phyloP scores from a whole-genome alignment of 805 yeast species.

The Candida wancherniae region DNA sequence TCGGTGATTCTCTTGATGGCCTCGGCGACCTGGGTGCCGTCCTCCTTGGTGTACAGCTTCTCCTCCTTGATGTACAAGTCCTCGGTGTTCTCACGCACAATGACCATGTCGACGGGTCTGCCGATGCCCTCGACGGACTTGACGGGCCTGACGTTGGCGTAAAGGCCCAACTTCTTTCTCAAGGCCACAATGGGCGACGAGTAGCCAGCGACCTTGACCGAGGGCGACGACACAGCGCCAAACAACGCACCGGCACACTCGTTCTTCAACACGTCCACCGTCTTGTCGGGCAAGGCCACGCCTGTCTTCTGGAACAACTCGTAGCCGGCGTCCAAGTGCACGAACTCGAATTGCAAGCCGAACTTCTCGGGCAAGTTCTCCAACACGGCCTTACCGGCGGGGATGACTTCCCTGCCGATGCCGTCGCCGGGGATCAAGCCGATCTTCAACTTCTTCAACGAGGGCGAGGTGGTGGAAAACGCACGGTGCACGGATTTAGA shows the following conservation, averaged over 20 bases:
- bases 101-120: conserved; percentile 93
- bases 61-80: conserved; percentile 96
- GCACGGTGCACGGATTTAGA: conserved; percentile 22
- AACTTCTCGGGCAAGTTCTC: conserved; percentile 75
- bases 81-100: conserved; percentile 98
- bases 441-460: conserved; percentile 35
- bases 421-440: conserved; percentile 97
- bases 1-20: conserved; percentile 96
- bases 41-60: conserved; percentile 61
- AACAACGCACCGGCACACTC: conserved; percentile 96
- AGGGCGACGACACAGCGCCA: conserved; percentile 96
- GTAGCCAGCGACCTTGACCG: conserved; percentile 91
- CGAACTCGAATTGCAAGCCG: conserved; percentile 79
- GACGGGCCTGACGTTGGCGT: conserved; percentile 97
- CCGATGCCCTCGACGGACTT: conserved; percentile 84
- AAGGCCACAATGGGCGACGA: conserved; percentile 98
- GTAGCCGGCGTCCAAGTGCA: conserved; percentile 88
- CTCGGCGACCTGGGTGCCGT: conserved; percentile 90
- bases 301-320: conserved; percentile 94
- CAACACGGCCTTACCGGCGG: conserved; percentile 87
- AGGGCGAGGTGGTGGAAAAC: conserved; percentile 28
- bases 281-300: conserved; percentile 88
- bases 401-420: conserved; percentile 95
- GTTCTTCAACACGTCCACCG: conserved; percentile 68
- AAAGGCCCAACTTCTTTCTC: conserved; percentile 89